phyloP scores from a whole-genome alignment of 2,329 filamentous ascomycete species.

The Talaromyces pinophilus region DNA sequence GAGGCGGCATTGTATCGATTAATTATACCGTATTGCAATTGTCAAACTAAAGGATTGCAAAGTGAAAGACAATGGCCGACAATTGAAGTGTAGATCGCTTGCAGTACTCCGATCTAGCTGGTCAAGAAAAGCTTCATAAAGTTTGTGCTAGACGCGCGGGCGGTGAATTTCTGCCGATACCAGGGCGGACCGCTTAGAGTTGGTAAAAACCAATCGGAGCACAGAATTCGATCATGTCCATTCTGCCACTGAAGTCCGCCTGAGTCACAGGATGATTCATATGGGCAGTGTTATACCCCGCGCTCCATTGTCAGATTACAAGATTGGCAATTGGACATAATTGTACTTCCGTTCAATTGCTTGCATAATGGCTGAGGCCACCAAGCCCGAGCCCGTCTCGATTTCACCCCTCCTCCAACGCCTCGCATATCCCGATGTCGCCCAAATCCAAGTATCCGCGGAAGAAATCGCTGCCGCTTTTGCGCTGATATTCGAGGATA shows the following conservation, averaged over 20 bases:
- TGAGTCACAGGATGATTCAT: slow-evolving; percentile 11
- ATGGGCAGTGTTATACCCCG: slow-evolving; percentile 1
- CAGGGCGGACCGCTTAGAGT: background rate
- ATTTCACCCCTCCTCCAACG: slow-evolving; percentile 52
- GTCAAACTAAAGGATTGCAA: background rate
- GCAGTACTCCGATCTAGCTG: background rate
- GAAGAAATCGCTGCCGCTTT: slow-evolving; percentile 87
- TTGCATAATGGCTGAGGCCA: slow-evolving; percentile 31
- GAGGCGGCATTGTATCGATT: slow-evolving; percentile 53
- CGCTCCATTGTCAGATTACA: background rate
- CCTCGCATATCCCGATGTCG: slow-evolving; percentile 47
- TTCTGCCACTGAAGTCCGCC: slow-evolving; percentile 24
- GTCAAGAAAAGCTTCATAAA: slow-evolving; percentile 21
- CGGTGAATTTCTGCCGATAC: slow-evolving; percentile 32
- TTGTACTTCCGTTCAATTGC: background rate
- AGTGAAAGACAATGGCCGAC: background rate
- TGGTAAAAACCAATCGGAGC: background rate
- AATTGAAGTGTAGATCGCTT: background rate
- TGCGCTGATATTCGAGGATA: slow-evolving; percentile 86
- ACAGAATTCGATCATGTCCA: background rate
- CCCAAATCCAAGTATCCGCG: slow-evolving; percentile 61
- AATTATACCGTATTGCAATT: background rate
- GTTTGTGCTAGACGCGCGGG: slow-evolving; percentile 17
- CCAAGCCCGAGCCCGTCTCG: slow-evolving; percentile 43
- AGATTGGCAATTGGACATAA: background rate